phyloP scores from a whole-genome alignment of 129 eudicot species.

The Kitagawia praeruptora region DNA sequence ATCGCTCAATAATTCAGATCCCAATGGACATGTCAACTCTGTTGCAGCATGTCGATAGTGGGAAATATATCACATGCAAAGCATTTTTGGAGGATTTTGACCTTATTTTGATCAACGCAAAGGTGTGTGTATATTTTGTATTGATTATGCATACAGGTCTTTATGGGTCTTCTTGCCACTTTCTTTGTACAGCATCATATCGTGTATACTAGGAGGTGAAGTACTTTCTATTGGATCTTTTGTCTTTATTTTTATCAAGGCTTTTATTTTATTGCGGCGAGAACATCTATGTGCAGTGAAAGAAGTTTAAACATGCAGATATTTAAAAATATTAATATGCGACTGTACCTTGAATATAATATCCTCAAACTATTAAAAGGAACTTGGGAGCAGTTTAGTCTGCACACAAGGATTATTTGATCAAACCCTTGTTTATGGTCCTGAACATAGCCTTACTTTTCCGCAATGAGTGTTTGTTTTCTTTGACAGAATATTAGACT shows the following conservation, averaged over 20 bases:
- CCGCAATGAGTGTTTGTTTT: not conserved
- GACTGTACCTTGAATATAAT: not conserved
- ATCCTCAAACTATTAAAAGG: not conserved
- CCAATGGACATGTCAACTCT: slow-evolving; percentile 98
- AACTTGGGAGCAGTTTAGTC: not conserved
- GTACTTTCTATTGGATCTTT: not conserved
- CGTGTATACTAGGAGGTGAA: not conserved
- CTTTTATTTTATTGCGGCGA: not conserved
- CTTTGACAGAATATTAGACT: not conserved
- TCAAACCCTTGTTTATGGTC: not conserved
- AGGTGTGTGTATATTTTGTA: slow-evolving; percentile 31
- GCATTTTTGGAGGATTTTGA: slow-evolving; percentile 80
- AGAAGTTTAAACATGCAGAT: not conserved
- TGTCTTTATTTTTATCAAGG: not conserved
- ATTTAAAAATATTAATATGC: not conserved
- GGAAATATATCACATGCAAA: slow-evolving; percentile 75
- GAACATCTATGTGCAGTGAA: not conserved
- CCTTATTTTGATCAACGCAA: slow-evolving; percentile 83
- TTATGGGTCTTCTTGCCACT: not conserved
- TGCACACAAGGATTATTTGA: not conserved
- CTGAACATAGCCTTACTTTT: not conserved
- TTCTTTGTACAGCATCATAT: not conserved
- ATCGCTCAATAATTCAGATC: slow-evolving; percentile 78
- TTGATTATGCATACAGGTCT: not conserved
- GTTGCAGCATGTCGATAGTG: slow-evolving; percentile 85